Percentiles rank a stretch among this genome's conserved stretches.
These are phyloP conservation scores for Lipomyces kockii DNA, from an alignment of 805 yeast species.

Conservation along the genomic window DNA sequence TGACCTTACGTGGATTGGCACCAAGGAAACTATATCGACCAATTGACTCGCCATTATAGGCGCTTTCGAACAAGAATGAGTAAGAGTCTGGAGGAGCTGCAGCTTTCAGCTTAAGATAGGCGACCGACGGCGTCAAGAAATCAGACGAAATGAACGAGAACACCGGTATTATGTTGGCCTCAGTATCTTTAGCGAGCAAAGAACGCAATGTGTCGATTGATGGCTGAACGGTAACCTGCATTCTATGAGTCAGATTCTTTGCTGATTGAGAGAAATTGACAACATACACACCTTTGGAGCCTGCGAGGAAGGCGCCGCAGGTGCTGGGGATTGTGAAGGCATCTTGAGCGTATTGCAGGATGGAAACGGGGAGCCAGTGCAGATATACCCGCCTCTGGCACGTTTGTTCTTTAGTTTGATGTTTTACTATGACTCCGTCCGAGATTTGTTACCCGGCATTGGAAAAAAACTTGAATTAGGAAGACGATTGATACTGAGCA, in stretches of 20 bases:
- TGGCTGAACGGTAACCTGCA: slow-evolving; percentile 31
- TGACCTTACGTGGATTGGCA: slow-evolving; percentile 75
- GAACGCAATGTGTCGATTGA: slow-evolving; percentile 24
- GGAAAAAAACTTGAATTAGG: not conserved
- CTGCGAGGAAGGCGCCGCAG: slow-evolving; percentile 12
- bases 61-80: slow-evolving; percentile 86
- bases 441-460: not conserved
- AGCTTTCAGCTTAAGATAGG: slow-evolving; percentile 79
- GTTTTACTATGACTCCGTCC: not conserved
- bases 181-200: slow-evolving; percentile 16
- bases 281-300: slow-evolving; percentile 16
- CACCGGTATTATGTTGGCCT: slow-evolving; percentile 74
- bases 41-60: slow-evolving; percentile 84
- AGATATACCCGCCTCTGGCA: no score
- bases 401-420: not conserved
- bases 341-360: not conserved
- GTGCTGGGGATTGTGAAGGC: slow-evolving; percentile 22
- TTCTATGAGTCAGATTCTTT: not conserved
- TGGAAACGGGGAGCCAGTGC: not conserved
- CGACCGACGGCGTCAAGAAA: slow-evolving; percentile 84
- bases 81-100: slow-evolving; percentile 60
- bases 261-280: not conserved
- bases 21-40: slow-evolving; percentile 94
- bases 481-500: not conserved
- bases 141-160: slow-evolving; percentile 75